Evolutionary conservation across 257 asterid species (phyloP), one percentile per base, ranked within the genome.

Genomic region (Nicotiana tomentosiformis): DNA sequence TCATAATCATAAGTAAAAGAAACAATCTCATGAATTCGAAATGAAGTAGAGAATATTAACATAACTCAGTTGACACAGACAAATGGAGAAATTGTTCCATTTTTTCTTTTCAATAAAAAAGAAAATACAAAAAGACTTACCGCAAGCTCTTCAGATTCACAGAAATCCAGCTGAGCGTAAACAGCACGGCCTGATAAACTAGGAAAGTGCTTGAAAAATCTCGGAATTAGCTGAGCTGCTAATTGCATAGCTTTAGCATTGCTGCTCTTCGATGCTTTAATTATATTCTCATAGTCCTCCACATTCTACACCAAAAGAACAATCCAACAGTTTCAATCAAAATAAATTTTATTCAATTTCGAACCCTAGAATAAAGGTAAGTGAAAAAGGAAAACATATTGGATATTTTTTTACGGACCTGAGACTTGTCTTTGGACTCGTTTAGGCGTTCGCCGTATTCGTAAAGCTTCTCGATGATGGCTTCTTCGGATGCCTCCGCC

Each of bases 91-190:
- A 49, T 18, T 37, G 23, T 49, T 35, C 80, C 23, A 74, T 12
- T 7, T 49, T 32, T 3, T 55, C 39, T 55, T 26, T 37, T 61
- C 53, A 14, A 82, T 12, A 3, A 18, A 9, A 55, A 33, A 26
- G 77, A 12, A 12, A 66, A 76, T 65, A 62, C 37, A 30, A 20
- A 51, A 82, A 66, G 66, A 64, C 97, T 83, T n/a, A 95, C 98
- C 94, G 93, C 98, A 80, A 95, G 91, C 86, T 95, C 98, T 72
- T 95, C 98, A 76, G 97, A 97, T 89, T 95, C 98, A 82, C 98
- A 95, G 86, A 95, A 90, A 90, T 95, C 98, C 53, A 95, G 98
- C 81, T 95, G 98, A 35, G 97, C 97, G 84, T 95, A 94, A 16
- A 95, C 95, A 5, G 98, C 98, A 77, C 80, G 88, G 72, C 70